These are phyloP conservation scores for Cordyceps fumosorosea DNA, from an alignment of 2,329 filamentous ascomycete species.

Conservation along the genomic window DNA sequence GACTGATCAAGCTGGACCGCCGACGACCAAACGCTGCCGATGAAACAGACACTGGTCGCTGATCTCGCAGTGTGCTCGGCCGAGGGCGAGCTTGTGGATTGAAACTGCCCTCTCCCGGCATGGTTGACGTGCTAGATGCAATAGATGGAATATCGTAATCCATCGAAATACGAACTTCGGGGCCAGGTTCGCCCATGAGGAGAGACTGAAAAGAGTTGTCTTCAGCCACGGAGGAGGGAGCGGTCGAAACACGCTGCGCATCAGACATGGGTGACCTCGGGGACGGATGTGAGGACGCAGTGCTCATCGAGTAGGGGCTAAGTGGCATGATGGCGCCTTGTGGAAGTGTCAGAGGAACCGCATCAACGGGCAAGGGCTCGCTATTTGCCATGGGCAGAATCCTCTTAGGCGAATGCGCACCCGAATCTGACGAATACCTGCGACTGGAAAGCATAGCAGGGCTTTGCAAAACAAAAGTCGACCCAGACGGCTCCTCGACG, in stretches of 20 bases:
- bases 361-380: constrained; percentile 7
- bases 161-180: constrained; percentile 63
- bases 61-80: constrained; percentile 42
- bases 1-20: constrained; percentile 67
- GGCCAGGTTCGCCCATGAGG: constrained; percentile 66
- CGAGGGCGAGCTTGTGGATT: constrained; percentile 39
- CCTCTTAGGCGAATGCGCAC: constrained; percentile 39
- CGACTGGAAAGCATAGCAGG: constrained; percentile 6
- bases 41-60: constrained; percentile 57
- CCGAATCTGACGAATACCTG: constrained; percentile 32
- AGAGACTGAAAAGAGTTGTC: constrained; percentile 65
- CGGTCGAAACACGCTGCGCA: constrained; percentile 65
- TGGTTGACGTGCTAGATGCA: constrained; percentile 71
- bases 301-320: constrained; percentile 59
- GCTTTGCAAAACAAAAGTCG: constrained; percentile 10
- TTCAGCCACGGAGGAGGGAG: constrained; percentile 66
- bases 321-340: constrained; percentile 41
- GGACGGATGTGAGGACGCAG: constrained; percentile 62
- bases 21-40: constrained; percentile 60
- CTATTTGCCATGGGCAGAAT: constrained; percentile 22
- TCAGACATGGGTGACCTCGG: constrained; percentile 65
- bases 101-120: constrained; percentile 60
- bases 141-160: constrained; percentile 64
- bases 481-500: constrained; percentile 39
- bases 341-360: constrained; percentile 24